Evolutionary conservation across 169 alveolate species (phyloP).

Genomic region (Plasmodium vivax): DNA sequence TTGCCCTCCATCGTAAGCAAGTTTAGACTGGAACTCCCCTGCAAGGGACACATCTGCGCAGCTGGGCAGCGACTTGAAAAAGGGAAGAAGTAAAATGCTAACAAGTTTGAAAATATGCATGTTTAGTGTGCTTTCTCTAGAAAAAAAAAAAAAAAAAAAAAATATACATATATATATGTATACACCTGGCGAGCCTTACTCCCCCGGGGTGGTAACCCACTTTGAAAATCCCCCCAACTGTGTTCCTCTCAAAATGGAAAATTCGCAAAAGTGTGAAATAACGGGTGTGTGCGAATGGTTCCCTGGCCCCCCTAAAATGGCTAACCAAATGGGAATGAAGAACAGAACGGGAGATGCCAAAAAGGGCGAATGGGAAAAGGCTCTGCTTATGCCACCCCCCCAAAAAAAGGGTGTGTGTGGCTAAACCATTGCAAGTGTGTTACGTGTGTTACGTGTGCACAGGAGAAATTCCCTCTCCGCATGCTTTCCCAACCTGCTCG

Average conservation of each 20-base stretch:
- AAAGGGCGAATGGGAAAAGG: neutral
- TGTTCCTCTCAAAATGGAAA: neutral
- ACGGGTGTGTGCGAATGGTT: neutral
- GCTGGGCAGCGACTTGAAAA: neutral
- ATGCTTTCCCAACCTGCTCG: neutral
- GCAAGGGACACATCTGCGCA: conserved; percentile 16
- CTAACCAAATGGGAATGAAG: neutral
- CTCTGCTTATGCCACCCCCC: neutral
- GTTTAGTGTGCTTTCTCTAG: neutral
- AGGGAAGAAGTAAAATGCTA: neutral
- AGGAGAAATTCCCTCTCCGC: neutral
- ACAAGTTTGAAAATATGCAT: neutral
- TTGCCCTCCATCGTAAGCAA: neutral
- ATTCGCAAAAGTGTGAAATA: neutral
- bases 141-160: neutral
- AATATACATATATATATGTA: neutral
- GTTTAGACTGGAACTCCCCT: neutral
- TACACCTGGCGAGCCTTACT: neutral
- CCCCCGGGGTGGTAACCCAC: neutral
- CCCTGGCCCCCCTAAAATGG: neutral
- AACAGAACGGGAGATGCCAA: neutral
- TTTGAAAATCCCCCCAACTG: neutral
- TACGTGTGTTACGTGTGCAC: neutral
- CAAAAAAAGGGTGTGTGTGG: neutral
- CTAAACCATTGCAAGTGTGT: neutral